Base-by-base conservation (phyloP, 108 stramenopile species). In the Fragilariopsis cylindrus region DNA sequence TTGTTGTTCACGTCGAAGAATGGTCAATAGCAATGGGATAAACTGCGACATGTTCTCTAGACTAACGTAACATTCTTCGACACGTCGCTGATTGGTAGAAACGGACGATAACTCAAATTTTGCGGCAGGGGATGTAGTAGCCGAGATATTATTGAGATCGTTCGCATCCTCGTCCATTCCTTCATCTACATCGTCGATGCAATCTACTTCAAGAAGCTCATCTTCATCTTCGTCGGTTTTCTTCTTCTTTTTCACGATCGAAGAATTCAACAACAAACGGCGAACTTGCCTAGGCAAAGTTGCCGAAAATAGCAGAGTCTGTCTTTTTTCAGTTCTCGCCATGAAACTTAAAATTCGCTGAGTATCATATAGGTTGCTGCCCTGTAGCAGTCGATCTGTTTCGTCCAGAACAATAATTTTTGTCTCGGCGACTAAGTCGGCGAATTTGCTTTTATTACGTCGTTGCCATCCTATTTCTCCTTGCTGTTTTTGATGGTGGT, bases 271-370 rank as follows among this genome's bases (percentile, higher is more conserved):
- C 55, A 96, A 87, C 55, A 95, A 78, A 8, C 56, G 66, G 69
- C 85, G 80, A 30, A 97, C 66, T 42, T 76, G 76, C 21, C 72
- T 72, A 21, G 97, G 92, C 13, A 97, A 65, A 13, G 98, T 98
- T 12, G 98, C 98, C 42, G 94, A 95, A 81, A 98, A 98, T 7
- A 98, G 76, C n/a, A 98, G 77, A 5, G 95, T 96, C 71, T 97
- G 98, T 41, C 97, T 87, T 16, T 83, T 85, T 13, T 83, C 77
- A 45, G 69, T 73, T 54, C 81, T 48, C 4, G 96, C 92, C 45
- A 99, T 30, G 74, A 64, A 82, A 39, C 78, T 58, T 49, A 96
- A 72, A 58, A 99, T 97, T 57, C 74, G 66, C 47, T 82, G 69
- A 68, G 95, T 96, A 41, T 96, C 97, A 4, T 63, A 7, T 7